Percentiles rank a stretch among this genome's conserved stretches.
phyloP scores from a whole-genome alignment of 2,329 filamentous ascomycete species.

The Epichloe sp. region DNA sequence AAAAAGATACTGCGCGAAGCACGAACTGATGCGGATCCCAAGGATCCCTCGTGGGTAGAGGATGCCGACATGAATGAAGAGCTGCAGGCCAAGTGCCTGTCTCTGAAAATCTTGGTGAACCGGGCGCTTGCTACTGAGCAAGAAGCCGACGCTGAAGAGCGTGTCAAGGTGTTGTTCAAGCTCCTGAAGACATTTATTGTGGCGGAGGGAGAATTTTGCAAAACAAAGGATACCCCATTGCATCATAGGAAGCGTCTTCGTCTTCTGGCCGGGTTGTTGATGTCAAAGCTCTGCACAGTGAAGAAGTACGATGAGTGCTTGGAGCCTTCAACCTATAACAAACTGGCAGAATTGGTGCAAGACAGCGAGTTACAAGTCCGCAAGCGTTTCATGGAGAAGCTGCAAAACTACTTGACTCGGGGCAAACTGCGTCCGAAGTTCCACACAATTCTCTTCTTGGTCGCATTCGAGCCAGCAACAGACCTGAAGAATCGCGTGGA shows the following conservation, averaged over 20 bases:
- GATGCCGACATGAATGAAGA: slow-evolving; percentile 64
- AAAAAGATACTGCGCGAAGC: slow-evolving; percentile 61
- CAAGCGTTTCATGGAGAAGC: slow-evolving; percentile 63
- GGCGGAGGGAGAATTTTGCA: slow-evolving; percentile 67
- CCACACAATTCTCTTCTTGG: slow-evolving; percentile 79
- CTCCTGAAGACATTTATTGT: slow-evolving; percentile 65
- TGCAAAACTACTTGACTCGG: slow-evolving; percentile 81
- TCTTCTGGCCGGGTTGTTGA: slow-evolving; percentile 64
- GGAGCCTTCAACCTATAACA: slow-evolving; percentile 62
- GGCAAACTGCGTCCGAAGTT: slow-evolving; percentile 60
- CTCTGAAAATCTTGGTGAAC: slow-evolving; percentile 78
- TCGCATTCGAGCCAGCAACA: slow-evolving; percentile 76
- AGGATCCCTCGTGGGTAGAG: slow-evolving; percentile 52
- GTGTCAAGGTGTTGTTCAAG: slow-evolving; percentile 58
- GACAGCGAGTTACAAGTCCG: slow-evolving; percentile 64
- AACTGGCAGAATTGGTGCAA: slow-evolving; percentile 68
- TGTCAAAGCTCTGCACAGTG: slow-evolving; percentile 71
- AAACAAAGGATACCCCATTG: slow-evolving; percentile 59
- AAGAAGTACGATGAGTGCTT: slow-evolving; percentile 67
- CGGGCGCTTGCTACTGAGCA: slow-evolving; percentile 53
- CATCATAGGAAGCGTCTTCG: slow-evolving; percentile 72
- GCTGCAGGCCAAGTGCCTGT: slow-evolving; percentile 69
- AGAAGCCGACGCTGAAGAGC: slow-evolving; percentile 38
- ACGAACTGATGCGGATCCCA: slow-evolving; percentile 44
- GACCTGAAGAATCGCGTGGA: slow-evolving; percentile 61